Evolutionary conservation across 805 yeast genomes (phyloP).

Genomic region (Phaffomyces thermotolerans): DNA sequence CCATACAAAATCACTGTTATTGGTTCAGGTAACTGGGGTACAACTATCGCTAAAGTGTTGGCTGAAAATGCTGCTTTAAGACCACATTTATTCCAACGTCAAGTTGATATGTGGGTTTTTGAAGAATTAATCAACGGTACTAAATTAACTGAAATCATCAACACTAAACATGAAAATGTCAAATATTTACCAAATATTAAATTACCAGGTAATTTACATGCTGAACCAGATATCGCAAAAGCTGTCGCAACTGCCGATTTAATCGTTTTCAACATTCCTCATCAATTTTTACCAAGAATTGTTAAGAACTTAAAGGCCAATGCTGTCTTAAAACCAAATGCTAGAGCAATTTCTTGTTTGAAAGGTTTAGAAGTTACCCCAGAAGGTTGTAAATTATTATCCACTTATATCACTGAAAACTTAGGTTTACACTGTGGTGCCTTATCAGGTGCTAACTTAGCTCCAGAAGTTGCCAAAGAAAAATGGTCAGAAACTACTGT

Average conservation of each 20-base stretch:
- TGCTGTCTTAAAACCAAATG: constrained; percentile 62
- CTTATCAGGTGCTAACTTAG: constrained; percentile 93
- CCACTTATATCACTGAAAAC: constrained; percentile 69
- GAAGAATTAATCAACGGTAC: constrained; percentile 76
- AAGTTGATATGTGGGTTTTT: constrained; percentile 95
- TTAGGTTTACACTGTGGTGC: constrained; percentile 93
- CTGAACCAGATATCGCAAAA: constrained; percentile 75
- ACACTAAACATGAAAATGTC: constrained; percentile 86
- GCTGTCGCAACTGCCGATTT: constrained; percentile 80
- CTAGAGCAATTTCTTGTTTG: constrained; percentile 89
- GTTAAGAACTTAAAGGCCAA: constrained; percentile 53
- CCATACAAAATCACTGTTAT: constrained; percentile 64
- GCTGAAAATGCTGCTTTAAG: constrained; percentile 79
- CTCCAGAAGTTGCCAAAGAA: constrained; percentile 92
- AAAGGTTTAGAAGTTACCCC: constrained; percentile 84
- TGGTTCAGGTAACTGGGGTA: constrained; percentile 98
- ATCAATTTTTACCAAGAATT: constrained; percentile 82
- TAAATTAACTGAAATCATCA: constrained; percentile 78
- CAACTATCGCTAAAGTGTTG: constrained; percentile 91
- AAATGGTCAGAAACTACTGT: constrained; percentile 98
- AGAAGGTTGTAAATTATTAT: constrained; percentile 77
- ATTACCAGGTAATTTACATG: constrained; percentile 80
- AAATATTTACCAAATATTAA: constrained; percentile 85
- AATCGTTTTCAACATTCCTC: constrained; percentile 91
- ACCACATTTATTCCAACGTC: constrained; percentile 60